Base-by-base conservation (phyloP, 2,329 filamentous ascomycete species). In the Colletotrichum sojae region DNA sequence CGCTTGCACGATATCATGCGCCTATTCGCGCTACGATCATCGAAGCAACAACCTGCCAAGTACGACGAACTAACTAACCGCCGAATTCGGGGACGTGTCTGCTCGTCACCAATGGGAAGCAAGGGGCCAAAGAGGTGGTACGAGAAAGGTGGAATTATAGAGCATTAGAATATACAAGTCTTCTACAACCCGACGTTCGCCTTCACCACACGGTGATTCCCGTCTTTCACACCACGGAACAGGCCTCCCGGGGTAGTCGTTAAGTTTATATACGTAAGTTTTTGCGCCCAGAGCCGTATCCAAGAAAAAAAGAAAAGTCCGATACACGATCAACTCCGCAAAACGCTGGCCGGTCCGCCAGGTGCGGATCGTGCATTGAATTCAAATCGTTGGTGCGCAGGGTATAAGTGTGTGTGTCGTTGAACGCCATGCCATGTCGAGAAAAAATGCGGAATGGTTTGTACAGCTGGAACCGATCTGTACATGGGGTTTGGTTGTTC, bases 101-200 rank as follows among this genome's bases (percentile, higher is more conserved):
- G 9, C 10, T 36, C 8, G 31, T 36, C 31, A 36, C 31, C 8
- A 36, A 36, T 10, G 31, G 10, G 10, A 10, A 36, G 31, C 31
- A 10, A 49, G 46, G 4, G 5, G 8, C 20, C 9, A 40, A 10
- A 20, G 9, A 16, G 8, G 13, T 56, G 15, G 39, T 20, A 46
- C 25, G 52, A 56, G 51, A 43, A 43, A n/a, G 31, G n/a, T 63
- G 66, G 75, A 78, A 78, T 79, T 80, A 80, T 78, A 79, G 77
- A 79, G 76, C 77, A 80, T 73, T 76, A 78, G 74, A 79, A 79
- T 78, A 77, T 77, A 76, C 74, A 74, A 63, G 48, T 72, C 71
- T 70, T 71, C 65, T 57, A 69, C 69, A 69, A 49, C 65, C 69
- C 58, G 51, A 55, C 55, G 53, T 64, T 49, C 65, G 65, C 69